Conservation (phyloP, 768 basidiomycete genomes). For the Naematelia aurantialba region DNA sequence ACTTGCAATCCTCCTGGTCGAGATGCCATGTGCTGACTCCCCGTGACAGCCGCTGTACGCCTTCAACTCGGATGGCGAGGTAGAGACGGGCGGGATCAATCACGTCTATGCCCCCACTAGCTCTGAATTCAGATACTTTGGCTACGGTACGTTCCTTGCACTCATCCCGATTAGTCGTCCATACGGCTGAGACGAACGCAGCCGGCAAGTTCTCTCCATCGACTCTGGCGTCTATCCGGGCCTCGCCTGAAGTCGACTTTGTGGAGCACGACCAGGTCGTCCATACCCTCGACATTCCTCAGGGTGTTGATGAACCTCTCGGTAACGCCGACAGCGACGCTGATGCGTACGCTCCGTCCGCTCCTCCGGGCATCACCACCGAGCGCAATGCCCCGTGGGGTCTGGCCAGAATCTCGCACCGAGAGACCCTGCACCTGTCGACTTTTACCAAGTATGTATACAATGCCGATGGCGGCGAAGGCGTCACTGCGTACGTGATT, state of each 20-base stretch:
- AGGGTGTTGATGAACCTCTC: slow-evolving; percentile 37
- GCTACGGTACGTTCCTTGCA: slow-evolving; percentile 41
- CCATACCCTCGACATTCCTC: slow-evolving; percentile 60
- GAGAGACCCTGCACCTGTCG: slow-evolving; percentile 65
- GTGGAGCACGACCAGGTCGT: slow-evolving; percentile 93
- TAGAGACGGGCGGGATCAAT: slow-evolving; percentile 48
- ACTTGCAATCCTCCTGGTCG: too few species aligned
- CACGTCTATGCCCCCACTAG: slow-evolving; percentile 72
- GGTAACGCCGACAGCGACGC: slow-evolving; percentile 1
- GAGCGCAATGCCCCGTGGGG: slow-evolving; percentile 60
- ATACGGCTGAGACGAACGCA: slow-evolving; percentile 13
- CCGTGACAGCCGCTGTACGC: slow-evolving; percentile 49
- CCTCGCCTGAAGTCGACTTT: slow-evolving; percentile 83
- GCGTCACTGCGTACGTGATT: slow-evolving; percentile 74
- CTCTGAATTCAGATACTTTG: slow-evolving; percentile 60
- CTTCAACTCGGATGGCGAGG: slow-evolving; percentile 23
- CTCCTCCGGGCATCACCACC: slow-evolving; percentile 20
- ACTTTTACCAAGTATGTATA: slow-evolving; percentile 84
- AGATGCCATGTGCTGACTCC: slow-evolving; percentile 51
- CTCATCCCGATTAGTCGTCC: too few species aligned
- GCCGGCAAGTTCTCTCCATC: slow-evolving; percentile 69
- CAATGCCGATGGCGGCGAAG: slow-evolving; percentile 70
- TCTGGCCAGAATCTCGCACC: slow-evolving; percentile 90
- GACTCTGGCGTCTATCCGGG: slow-evolving; percentile 71
- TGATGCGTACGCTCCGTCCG: slow-evolving; percentile 10